Base-by-base conservation (phyloP, 2,329 filamentous ascomycete genomes). In the Hypoxylon sp. region DNA sequence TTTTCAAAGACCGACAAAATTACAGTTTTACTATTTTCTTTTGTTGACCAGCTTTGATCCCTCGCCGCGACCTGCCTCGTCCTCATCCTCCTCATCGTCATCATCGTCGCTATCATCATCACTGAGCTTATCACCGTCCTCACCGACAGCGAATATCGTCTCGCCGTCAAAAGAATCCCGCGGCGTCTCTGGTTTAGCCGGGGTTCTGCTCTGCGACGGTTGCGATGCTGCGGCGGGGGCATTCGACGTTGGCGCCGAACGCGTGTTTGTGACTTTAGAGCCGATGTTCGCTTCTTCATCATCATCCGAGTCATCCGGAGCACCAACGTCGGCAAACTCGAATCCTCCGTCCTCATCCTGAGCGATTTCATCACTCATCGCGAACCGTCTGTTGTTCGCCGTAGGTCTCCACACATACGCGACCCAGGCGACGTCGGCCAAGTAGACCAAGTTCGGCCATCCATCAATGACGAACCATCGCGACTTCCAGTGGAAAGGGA, bases 331-430 rank as follows among this genome's bases (percentile, higher is more conserved):
- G 52, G 92, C 92, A 78, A 99, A 97, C 78, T 98, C 96, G 78
- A 99, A 99, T 49, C 85, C 88, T 36, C 96, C 96, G 77, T 98
- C 95, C 74, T 99, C 96, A 75, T 99, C 96, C 87, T 98, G 96
- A 2, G 96, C 95, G 77, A 99, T 91, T 88, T 99, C 96, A 76
- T 99, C 96, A 82, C 93, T 97, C 96, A 99, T 99, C 69, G 96
- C 96, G 76, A 99, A 99, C 63, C 96, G 89, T 74, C 94, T 89
- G 82, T 99, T 99, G 82, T 99, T 98, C 57, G 92, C 94, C 21
- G 95, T 98, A 5, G 96, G 96, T 51, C 96, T 87, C 96, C 96
- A 99, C 58, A 99, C 86, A 79, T 98, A 99, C 21, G 96, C 94
- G 71, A 99, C 88, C 81, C 95, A 98, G 60, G 89, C 90, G 25